Percentiles rank a stretch among this genome's conserved stretches.
phyloP scores from a whole-genome alignment of 2,329 filamentous ascomycete species.

The Xylariales sp. region DNA sequence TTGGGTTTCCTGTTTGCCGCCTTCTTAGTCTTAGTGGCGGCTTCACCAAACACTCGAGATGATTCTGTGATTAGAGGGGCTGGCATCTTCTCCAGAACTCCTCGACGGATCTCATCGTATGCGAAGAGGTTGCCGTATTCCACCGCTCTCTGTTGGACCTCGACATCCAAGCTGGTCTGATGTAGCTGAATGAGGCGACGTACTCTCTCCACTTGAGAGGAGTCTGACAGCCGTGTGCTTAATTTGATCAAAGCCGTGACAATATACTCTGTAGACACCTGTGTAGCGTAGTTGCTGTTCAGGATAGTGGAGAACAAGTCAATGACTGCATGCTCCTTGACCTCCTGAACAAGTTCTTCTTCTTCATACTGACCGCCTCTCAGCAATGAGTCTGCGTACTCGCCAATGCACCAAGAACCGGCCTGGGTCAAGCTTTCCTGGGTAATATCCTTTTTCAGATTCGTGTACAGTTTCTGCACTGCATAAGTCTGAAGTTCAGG shows the following conservation, averaged over 20 bases:
- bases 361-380: constrained; percentile 89
- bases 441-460: constrained; percentile 92
- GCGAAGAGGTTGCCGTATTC: constrained; percentile 95
- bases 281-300: constrained; percentile 89
- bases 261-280: constrained; percentile 92
- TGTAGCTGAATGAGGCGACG: constrained; percentile 72
- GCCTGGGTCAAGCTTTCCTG: constrained; percentile 93
- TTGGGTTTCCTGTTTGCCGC: constrained; percentile 70
- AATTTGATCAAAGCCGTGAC: constrained; percentile 93
- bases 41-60: constrained; percentile 82
- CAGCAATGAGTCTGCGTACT: constrained; percentile 89
- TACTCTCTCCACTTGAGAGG: constrained; percentile 81
- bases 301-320: constrained; percentile 91
- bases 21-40: constrained; percentile 63
- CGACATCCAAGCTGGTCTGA: constrained; percentile 85
- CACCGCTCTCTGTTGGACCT: constrained; percentile 92
- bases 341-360: constrained; percentile 74
- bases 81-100: constrained; percentile 96
- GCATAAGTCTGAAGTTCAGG: constrained; percentile 94
- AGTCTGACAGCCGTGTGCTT: constrained; percentile 78
- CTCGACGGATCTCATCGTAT: constrained; percentile 79
- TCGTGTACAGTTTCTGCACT: constrained; percentile 88
- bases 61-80: constrained; percentile 95
- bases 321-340: constrained; percentile 84
- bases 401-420: constrained; percentile 95